phyloP scores from a whole-genome alignment of 257 asterid genomes.

The Linderniella brevidens region DNA sequence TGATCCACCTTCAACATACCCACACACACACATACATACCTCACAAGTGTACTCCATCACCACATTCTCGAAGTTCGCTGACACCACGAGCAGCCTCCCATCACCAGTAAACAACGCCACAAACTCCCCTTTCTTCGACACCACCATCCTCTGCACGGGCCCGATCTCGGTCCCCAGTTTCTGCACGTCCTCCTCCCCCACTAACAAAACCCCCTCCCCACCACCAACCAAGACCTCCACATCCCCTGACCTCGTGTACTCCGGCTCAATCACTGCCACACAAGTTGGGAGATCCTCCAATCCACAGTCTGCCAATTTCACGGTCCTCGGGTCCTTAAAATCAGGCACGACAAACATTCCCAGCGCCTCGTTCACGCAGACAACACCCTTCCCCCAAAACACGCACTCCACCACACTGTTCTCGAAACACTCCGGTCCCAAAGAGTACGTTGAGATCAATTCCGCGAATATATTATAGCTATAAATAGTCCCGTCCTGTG shows the following conservation, averaged over 20 bases:
- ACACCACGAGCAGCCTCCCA: slow-evolving; percentile 77
- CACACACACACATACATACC: slow-evolving; percentile 21
- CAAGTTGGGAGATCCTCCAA: slow-evolving; percentile 78
- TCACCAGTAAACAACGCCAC: slow-evolving; percentile 79
- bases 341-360: slow-evolving; percentile 66
- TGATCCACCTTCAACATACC: neutral
- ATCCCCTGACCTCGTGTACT: slow-evolving; percentile 79
- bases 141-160: slow-evolving; percentile 83
- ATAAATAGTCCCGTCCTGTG: slow-evolving; percentile 80
- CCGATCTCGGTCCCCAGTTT: slow-evolving; percentile 55
- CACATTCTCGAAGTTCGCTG: slow-evolving; percentile 57
- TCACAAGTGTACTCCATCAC: slow-evolving; percentile 67
- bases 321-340: slow-evolving; percentile 42
- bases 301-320: slow-evolving; percentile 58
- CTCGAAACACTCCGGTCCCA: slow-evolving; percentile 54
- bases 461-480: slow-evolving; percentile 58
- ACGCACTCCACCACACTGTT: slow-evolving; percentile 75
- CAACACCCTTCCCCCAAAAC: slow-evolving; percentile 87
- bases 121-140: slow-evolving; percentile 69
- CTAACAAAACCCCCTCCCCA: slow-evolving; percentile 60
- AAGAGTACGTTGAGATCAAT: slow-evolving; percentile 38
- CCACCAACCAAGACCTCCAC: slow-evolving; percentile 87
- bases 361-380: slow-evolving; percentile 70
- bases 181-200: slow-evolving; percentile 86
- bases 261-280: slow-evolving; percentile 94